Percentiles rank a stretch among this genome's conserved stretches.
Conservation (phyloP, 2,329 filamentous ascomycete genomes). For the Biscogniauxia marginata region DNA sequence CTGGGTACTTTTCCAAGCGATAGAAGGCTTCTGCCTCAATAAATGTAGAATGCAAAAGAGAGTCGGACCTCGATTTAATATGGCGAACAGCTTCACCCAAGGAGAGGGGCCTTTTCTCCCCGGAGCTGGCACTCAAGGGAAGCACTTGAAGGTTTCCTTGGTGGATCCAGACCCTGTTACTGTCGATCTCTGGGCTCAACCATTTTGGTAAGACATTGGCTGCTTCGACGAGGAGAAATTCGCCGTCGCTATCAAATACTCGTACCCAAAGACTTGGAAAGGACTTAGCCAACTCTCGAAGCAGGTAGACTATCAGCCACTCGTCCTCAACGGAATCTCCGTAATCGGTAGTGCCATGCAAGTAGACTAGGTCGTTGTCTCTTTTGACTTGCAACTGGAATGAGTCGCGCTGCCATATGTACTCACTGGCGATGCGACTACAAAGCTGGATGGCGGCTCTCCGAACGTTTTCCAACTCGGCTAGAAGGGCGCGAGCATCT, state of each 20-base stretch:
- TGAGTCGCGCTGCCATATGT: constrained; percentile 91
- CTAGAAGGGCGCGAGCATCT: constrained; percentile 56
- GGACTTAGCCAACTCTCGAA: constrained; percentile 74
- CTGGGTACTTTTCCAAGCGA: constrained; percentile 79
- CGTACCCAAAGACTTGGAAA: constrained; percentile 78
- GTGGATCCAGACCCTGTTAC: constrained; percentile 88
- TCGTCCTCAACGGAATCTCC: constrained; percentile 96
- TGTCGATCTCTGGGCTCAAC: constrained; percentile 87
- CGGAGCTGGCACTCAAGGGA: constrained; percentile 46
- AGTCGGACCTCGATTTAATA: constrained; percentile 54
- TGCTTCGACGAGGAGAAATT: constrained; percentile 93
- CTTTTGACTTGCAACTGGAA: constrained; percentile 70
- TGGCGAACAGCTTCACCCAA: constrained; percentile 63
- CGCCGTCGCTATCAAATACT: constrained; percentile 84
- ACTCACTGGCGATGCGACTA: constrained; percentile 69
- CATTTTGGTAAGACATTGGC: constrained; percentile 84
- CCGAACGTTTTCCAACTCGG: constrained; percentile 69
- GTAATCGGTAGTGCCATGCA: constrained; percentile 79
- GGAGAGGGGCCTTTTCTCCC: constrained; percentile 46
- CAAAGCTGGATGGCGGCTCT: constrained; percentile 64
- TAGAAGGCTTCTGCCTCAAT: constrained; percentile 91
- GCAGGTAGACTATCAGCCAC: constrained; percentile 90
- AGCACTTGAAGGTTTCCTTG: constrained; percentile 74
- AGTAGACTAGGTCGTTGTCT: constrained; percentile 54
- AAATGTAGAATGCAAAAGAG: constrained; percentile 67